Percentiles rank a stretch among this genome's conserved stretches.
These are phyloP conservation scores for Sphaerosporella brunnea DNA, from an alignment of 495 filamentous ascomycete genomes.

Conservation along the genomic window DNA sequence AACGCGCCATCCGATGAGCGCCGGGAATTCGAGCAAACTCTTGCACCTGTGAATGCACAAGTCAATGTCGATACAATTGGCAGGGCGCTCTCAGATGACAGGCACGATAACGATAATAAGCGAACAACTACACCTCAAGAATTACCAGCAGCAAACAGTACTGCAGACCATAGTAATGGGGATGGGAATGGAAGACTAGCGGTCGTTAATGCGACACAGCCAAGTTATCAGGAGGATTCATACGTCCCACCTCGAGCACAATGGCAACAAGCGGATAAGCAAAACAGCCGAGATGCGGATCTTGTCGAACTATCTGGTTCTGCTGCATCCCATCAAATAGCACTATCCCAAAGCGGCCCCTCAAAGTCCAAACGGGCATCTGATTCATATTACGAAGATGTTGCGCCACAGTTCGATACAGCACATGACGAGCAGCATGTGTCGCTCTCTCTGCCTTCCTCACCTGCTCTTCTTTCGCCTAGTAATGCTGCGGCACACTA, in stretches of 20 bases:
- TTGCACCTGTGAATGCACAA: slow-evolving; percentile 2
- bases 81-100: slow-evolving; percentile 7
- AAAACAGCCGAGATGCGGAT: too few relatives aligned
- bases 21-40: slow-evolving; percentile 20
- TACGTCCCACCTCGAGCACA: slow-evolving; percentile 37
- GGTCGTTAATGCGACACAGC: slow-evolving; percentile 14
- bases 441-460: slow-evolving; percentile 11
- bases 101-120: slow-evolving; percentile 8
- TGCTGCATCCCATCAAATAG: too few relatives aligned
- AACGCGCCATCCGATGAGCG: slow-evolving; percentile 11
- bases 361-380: slow-evolving; percentile 19
- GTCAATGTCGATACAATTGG: slow-evolving; percentile 8
- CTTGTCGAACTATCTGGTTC: too few relatives aligned
- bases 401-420: slow-evolving; percentile 63
- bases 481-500: not conserved
- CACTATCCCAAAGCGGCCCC: not conserved
- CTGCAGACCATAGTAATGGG: too few relatives aligned
- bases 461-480: slow-evolving; percentile 8
- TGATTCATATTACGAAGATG: slow-evolving; percentile 76
- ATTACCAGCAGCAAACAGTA: not conserved
- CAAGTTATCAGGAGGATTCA: slow-evolving; percentile 15
- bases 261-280: slow-evolving; percentile 29
- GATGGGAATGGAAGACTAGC: slow-evolving; percentile 7
- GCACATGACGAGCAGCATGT: slow-evolving; percentile 27
- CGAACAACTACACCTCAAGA: slow-evolving; percentile 1